Conservation (phyloP, 306 rosid genomes). For the Rosa persica region DNA sequence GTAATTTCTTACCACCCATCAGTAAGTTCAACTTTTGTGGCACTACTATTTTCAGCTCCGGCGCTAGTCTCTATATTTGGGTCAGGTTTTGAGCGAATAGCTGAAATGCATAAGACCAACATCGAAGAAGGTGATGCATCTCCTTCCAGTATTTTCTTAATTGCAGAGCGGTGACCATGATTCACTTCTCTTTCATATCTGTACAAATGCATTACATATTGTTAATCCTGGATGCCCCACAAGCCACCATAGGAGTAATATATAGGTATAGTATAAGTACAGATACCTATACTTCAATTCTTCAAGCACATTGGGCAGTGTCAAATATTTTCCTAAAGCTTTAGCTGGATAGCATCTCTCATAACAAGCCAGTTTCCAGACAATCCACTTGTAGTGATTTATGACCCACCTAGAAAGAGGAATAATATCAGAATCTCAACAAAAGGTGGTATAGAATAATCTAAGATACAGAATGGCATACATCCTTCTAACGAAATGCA, state of each 20-base stretch:
- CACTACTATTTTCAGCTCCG: slow-evolving; percentile 36
- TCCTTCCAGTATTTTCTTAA: slow-evolving; percentile 88
- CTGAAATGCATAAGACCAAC: slow-evolving; percentile 85
- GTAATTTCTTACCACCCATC: slow-evolving; percentile 69
- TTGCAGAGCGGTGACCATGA: slow-evolving; percentile 80
- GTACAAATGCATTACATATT: slow-evolving; percentile 16
- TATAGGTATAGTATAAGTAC: slow-evolving; percentile 16
- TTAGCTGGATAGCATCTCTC: slow-evolving; percentile 62
- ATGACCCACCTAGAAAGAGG: slow-evolving; percentile 70
- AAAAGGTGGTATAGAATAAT: slow-evolving; percentile 3
- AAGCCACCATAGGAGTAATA: slow-evolving; percentile 17
- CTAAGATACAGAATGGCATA: slow-evolving; percentile 1
- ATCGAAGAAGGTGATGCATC: slow-evolving; percentile 73
- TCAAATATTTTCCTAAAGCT: slow-evolving; percentile 52
- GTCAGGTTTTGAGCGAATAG: slow-evolving; percentile 44
- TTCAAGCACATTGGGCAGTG: slow-evolving; percentile 72
- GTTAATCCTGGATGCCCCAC: slow-evolving; percentile 14
- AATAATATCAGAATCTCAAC: slow-evolving; percentile 25
- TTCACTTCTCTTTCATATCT: slow-evolving; percentile 96
- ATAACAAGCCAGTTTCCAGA: slow-evolving; percentile 92
- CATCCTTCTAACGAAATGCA: slow-evolving; percentile 10
- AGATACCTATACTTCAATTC: slow-evolving; percentile 86
- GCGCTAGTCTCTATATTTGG: slow-evolving; percentile 35
- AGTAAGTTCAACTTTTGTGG: slow-evolving; percentile 65
- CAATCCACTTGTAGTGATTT: slow-evolving; percentile 92